Base-by-base conservation (phyloP, 1,284 basidiomycete species). In the Fomitopsis pinicola region DNA sequence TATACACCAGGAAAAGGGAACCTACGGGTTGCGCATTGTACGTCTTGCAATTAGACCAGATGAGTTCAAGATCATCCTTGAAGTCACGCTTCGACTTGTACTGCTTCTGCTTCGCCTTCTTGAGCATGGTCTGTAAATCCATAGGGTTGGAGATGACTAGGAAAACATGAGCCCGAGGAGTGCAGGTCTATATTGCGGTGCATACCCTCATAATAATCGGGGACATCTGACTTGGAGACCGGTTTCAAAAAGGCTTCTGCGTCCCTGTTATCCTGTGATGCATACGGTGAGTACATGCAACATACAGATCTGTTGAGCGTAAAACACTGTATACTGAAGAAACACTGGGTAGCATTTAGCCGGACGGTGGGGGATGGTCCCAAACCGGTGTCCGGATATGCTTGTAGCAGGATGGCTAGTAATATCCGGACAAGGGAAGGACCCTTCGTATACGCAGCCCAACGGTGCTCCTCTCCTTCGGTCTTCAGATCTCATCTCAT, bases 21-120 rank as follows among this genome's bases (percentile, higher is more conserved):
- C 19, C 30, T 10, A 94, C 95, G 76, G 94, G 91, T 17, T 88
- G 85, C 28, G 91, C 89, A 73, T 99, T 99, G 76, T 98, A 99
- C 12, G 84, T 85, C 67, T 92, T 84, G 74, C 97, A 98, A 70
- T 99, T 99, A 59, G 89, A 87, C 97, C 97, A 99, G 68, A 99
- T 98, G 63, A 97, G 84, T 68, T 97, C 92, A 50, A 99, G 79
- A 75, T 99, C 97, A 63, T 91, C 88, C 64, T 90, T 89, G 75
- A 99, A 99, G 70, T 97, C 92, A 63, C 86, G 83, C 78, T 99
- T 98, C 59, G 87, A 92, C 78, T 96, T 97, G 84, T 98, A 98
- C 58, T 85, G 82, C 72, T 92, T 92, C 56, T 82, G 78, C 78
- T 97, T 98, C 72, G 97, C 89, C 77, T 97, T 97, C 79, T 88